These are phyloP conservation scores for Termitomyces sp. DNA, from an alignment of 768 basidiomycete species.

Conservation along the genomic window DNA sequence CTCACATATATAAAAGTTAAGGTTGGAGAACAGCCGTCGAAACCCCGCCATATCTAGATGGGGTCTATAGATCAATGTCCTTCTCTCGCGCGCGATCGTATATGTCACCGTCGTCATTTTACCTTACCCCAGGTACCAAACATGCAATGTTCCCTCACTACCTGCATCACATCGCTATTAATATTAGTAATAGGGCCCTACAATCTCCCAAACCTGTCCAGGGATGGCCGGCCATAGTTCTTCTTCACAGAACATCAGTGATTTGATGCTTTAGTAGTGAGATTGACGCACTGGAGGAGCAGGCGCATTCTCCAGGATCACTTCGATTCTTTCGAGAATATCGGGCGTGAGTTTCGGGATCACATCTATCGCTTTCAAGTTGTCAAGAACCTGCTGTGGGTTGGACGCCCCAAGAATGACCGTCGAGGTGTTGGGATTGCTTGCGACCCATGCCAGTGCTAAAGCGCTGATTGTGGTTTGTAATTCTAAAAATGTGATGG, in stretches of 20 bases:
- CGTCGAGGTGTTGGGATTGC: not conserved
- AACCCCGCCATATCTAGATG: not conserved
- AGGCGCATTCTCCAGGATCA: not conserved
- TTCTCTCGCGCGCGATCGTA: not conserved
- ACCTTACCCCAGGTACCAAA: not conserved
- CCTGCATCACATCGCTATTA: not conserved
- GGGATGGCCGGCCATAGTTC: not conserved
- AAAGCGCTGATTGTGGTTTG: not conserved
- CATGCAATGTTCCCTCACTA: not conserved
- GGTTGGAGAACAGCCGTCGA: not conserved
- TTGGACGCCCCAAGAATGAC: not conserved
- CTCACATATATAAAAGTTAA: not conserved
- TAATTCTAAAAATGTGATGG: not conserved
- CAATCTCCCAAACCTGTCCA: not conserved
- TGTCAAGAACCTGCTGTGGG: not conserved
- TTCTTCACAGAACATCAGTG: not conserved
- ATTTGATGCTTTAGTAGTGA: not conserved
- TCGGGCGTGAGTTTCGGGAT: not conserved
- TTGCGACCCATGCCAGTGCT: not conserved
- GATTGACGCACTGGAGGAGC: not conserved
- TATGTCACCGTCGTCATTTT: not conserved
- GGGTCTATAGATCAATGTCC: not conserved
- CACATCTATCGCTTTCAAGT: not conserved
- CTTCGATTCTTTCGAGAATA: not conserved
- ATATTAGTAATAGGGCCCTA: not conserved